These are phyloP conservation scores for Candida koratica DNA, from an alignment of 805 yeast species.

Conservation along the genomic window DNA sequence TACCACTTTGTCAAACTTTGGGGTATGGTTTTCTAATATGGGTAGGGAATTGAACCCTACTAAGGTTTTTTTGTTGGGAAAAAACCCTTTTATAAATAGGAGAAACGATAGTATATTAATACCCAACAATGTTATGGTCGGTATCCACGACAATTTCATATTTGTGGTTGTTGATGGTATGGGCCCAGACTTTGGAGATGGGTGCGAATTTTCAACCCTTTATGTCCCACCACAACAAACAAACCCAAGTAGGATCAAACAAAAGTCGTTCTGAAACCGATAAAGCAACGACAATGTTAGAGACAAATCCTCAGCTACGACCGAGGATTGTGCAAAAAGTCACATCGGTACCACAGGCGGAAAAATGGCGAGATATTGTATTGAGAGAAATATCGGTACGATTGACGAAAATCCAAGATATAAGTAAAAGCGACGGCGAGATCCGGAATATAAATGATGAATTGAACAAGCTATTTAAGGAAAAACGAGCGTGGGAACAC, in stretches of 20 bases:
- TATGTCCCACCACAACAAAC: constrained; percentile 80
- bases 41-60: constrained; percentile 50
- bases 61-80: constrained; percentile 81
- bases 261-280: constrained; percentile 62
- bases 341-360: constrained; percentile 57
- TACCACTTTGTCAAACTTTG: constrained; percentile 63
- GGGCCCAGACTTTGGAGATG: constrained; percentile 1
- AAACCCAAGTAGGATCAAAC: constrained; percentile 66
- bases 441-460: constrained; percentile 73
- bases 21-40: constrained; percentile 21
- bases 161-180: neutral
- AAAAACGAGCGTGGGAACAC: constrained; percentile 74
- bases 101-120: constrained; percentile 45
- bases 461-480: constrained; percentile 61
- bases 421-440: constrained; percentile 49
- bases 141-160: constrained; percentile 10
- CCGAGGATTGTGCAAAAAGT: constrained; percentile 60
- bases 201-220: constrained; percentile 6
- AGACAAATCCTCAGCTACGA: constrained; percentile 50
- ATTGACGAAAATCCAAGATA: constrained; percentile 62
- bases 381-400: constrained; percentile 60
- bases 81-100: constrained; percentile 76
- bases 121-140: constrained; percentile 4
- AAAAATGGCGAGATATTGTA: constrained; percentile 62
- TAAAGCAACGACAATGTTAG: constrained; percentile 55